Evolutionary conservation across 176 grass and related monocot genomes (phyloP), one percentile per base, ranked within the genome.

Genomic region (Bromus sterilis): DNA sequence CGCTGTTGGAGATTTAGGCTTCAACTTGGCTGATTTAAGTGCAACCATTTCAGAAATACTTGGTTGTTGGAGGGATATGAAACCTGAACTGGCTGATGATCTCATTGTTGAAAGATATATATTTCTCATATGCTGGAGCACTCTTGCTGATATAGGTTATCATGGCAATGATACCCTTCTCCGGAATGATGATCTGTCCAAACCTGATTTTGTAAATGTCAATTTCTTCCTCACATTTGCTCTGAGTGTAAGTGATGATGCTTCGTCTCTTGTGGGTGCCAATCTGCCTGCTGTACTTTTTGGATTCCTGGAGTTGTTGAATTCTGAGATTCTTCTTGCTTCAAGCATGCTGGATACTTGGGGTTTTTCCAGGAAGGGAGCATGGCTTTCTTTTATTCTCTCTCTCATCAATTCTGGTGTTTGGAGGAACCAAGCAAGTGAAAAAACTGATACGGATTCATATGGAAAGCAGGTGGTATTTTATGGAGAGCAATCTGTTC

Each of bases 21-120:
- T 98, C 49, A 78, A 91, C 66, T 80, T 87, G 65, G 29, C 34
- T 36, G 82, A 88, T 48, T 87, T 98, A 82, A 66, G 84, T 53
- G 36, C 39, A 53, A 86, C 59, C 11, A 77, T 95, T 68, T 86
- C 90, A 70, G 75, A 86, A 71, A 84, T 98, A 78, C 86, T 98
- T 85, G 82, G 56, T 66, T 89, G 85, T 69, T 98, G 95, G 95
- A 89, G 66, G 57, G 92, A 87, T 69, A 90, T 79, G 86, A 88
- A 64, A 12, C 84, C 86, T 15, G 79, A 89, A 89, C 64, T 89
- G 41, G 84, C 76, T 26, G 90, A 93, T 48, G 86, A 94, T 83
- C 90, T 98, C 66, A 87, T 98, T 25, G 86, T 95, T 15, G 95
- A 98, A 89, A 93, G 92, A 78, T 95, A 98, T 46, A 41, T 95